phyloP scores from a whole-genome alignment of 2,329 filamentous ascomycete genomes.

The Penicillium glabrum region DNA sequence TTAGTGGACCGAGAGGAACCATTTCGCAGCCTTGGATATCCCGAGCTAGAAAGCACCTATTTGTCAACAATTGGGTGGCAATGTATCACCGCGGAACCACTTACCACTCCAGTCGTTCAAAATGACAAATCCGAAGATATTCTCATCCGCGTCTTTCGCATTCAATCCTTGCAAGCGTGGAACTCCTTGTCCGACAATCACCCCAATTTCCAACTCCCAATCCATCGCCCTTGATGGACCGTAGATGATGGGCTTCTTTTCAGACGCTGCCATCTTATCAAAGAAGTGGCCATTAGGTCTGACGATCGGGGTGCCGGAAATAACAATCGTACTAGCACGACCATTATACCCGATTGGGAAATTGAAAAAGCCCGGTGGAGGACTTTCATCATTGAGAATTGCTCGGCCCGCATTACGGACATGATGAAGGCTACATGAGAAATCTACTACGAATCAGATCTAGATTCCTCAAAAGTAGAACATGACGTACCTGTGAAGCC shows the following conservation, averaged over 20 bases:
- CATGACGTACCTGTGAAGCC: conserved; percentile 61
- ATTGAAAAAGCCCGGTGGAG: conserved; percentile 44
- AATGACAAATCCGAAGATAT: conserved; percentile 63
- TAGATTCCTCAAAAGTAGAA: conserved; percentile 49
- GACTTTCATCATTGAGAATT: conserved; percentile 24
- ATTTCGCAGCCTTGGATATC: conserved; percentile 64
- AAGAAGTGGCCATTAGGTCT: conserved; percentile 46
- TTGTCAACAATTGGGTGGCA: neutral
- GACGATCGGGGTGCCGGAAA: conserved; percentile 50
- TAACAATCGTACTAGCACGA: conserved; percentile 54
- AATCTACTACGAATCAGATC: conserved; percentile 39
- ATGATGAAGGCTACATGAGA: conserved; percentile 37
- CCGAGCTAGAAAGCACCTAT: conserved; percentile 14
- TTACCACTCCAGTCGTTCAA: conserved; percentile 59
- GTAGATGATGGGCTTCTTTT: conserved; percentile 22
- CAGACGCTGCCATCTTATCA: conserved; percentile 14
- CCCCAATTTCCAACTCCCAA: conserved; percentile 46
- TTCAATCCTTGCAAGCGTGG: conserved; percentile 37
- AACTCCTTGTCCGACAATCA: conserved; percentile 46
- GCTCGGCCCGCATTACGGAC: conserved; percentile 26
- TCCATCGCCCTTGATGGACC: conserved; percentile 35
- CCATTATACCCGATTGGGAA: conserved; percentile 57
- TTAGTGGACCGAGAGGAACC: conserved; percentile 61
- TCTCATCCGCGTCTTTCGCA: conserved; percentile 53
- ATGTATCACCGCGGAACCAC: neutral